phyloP scores from a whole-genome alignment of 805 yeast species.

The Metschnikowia noctiluminum region DNA sequence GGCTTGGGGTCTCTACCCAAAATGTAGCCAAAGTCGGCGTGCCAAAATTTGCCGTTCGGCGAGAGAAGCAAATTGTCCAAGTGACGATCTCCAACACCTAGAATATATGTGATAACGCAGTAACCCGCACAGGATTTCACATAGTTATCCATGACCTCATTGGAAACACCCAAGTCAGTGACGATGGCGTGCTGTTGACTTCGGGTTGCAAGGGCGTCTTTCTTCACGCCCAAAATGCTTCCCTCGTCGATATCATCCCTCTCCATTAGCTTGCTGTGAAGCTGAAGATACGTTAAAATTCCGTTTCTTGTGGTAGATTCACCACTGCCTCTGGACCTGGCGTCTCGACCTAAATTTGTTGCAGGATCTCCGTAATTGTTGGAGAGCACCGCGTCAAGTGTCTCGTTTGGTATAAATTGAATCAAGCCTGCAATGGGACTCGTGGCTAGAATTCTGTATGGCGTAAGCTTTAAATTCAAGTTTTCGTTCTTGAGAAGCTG shows the following conservation, averaged over 20 bases:
- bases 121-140: constrained; percentile 96
- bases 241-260: constrained; percentile 26
- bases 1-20: constrained; percentile 98
- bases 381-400: constrained; percentile 74
- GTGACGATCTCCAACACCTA: constrained; percentile 98
- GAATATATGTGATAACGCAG: constrained; percentile 88
- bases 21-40: constrained; percentile 96
- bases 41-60: constrained; percentile 85
- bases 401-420: constrained; percentile 91
- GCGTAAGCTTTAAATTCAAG: constrained; percentile 80
- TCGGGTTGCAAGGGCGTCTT: constrained; percentile 33
- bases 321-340: constrained; percentile 6
- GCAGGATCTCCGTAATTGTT: constrained; percentile 16
- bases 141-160: constrained; percentile 85
- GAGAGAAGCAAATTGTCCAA: constrained; percentile 81
- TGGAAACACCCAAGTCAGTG: constrained; percentile 46
- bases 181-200: constrained; percentile 32
- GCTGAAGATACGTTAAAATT: constrained; percentile 65
- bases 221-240: constrained; percentile 13
- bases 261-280: constrained; percentile 43
- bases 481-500: constrained; percentile 83
- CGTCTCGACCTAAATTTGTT: neutral
- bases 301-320: constrained; percentile 44
- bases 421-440: constrained; percentile 89
- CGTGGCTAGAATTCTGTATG: constrained; percentile 87